Conservation (phyloP, 2,329 filamentous ascomycete species). For the Hypoxylon sp. region DNA sequence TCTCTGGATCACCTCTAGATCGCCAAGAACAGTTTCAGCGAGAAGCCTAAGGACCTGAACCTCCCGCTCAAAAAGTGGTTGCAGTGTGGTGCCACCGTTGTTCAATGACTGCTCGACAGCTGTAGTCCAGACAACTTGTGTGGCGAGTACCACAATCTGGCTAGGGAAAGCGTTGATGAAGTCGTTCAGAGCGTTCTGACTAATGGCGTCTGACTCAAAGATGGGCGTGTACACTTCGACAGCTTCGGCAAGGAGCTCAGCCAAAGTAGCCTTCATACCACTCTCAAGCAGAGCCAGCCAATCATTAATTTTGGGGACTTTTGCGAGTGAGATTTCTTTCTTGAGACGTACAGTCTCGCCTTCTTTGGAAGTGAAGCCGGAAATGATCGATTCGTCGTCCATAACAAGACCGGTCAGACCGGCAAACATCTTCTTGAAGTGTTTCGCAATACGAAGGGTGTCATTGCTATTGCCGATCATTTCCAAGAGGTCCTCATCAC, state of each 20-base stretch:
- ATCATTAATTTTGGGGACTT: constrained; percentile 97
- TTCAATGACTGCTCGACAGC: constrained; percentile 83
- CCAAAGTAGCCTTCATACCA: constrained; percentile 94
- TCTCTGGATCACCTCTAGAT: constrained; percentile 85
- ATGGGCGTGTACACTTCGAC: constrained; percentile 84
- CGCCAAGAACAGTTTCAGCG: constrained; percentile 88
- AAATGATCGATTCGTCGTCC: constrained; percentile 90
- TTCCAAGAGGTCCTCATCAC: constrained; percentile 96
- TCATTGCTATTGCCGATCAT: constrained; percentile 99
- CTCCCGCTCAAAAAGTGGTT: constrained; percentile 81
- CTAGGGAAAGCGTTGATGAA: constrained; percentile 90
- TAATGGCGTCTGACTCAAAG: constrained; percentile 78
- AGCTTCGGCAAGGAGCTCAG: constrained; percentile 89
- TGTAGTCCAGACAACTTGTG: constrained; percentile 93
- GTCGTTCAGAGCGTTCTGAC: constrained; percentile 76
- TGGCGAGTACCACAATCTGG: constrained; percentile 94
- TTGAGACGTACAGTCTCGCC: constrained; percentile 89
- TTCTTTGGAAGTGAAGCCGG: constrained; percentile 94
- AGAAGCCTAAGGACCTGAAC: constrained; percentile 87
- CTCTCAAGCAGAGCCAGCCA: constrained; percentile 94
- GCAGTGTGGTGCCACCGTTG: constrained; percentile 76
- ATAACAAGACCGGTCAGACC: constrained; percentile 91
- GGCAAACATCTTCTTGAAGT: constrained; percentile 99
- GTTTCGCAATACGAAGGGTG: constrained; percentile 93
- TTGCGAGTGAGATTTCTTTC: constrained; percentile 90